These are phyloP conservation scores for Fusarium newnesense DNA, from an alignment of 2,329 filamentous ascomycete genomes.

Conservation along the genomic window DNA sequence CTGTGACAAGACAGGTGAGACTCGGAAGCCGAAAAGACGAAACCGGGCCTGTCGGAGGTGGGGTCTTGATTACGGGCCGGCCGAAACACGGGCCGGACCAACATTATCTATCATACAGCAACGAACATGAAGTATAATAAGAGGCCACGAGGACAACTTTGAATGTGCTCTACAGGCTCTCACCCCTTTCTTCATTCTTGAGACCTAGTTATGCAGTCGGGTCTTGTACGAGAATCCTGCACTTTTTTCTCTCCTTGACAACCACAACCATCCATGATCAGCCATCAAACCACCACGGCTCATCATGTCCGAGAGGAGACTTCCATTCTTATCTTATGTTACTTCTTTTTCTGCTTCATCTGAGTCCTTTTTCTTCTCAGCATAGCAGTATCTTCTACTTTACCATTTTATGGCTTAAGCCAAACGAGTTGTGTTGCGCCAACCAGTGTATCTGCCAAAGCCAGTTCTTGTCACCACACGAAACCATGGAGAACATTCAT, in stretches of 20 bases:
- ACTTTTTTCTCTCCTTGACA: conserved; percentile 7
- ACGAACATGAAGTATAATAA: conserved; percentile 10
- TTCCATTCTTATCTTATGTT: neutral
- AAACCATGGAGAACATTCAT: too few relatives aligned
- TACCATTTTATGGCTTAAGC: conserved; percentile 27
- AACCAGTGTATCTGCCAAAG: neutral
- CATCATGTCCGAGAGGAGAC: conserved; percentile 26
- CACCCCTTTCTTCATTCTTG: neutral
- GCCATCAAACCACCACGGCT: neutral
- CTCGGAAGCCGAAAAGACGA: conserved; percentile 32
- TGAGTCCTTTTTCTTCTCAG: conserved; percentile 6
- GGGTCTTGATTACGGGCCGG: conserved; percentile 12
- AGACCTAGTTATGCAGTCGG: conserved; percentile 33
- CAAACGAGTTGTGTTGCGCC: conserved; percentile 15
- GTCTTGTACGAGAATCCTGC: conserved; percentile 27
- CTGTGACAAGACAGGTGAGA: conserved; percentile 30
- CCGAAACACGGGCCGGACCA: conserved; percentile 32
- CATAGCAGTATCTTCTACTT: conserved; percentile 19
- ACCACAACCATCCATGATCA: conserved; percentile 19
- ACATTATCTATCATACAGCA: neutral
- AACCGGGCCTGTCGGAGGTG: conserved; percentile 34
- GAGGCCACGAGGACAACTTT: neutral
- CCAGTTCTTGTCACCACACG: neutral
- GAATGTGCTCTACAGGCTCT: conserved; percentile 12
- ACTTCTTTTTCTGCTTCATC: conserved; percentile 9